Conservation (phyloP, 257 asterid genomes). For the Oldenlandia corymbosa region DNA sequence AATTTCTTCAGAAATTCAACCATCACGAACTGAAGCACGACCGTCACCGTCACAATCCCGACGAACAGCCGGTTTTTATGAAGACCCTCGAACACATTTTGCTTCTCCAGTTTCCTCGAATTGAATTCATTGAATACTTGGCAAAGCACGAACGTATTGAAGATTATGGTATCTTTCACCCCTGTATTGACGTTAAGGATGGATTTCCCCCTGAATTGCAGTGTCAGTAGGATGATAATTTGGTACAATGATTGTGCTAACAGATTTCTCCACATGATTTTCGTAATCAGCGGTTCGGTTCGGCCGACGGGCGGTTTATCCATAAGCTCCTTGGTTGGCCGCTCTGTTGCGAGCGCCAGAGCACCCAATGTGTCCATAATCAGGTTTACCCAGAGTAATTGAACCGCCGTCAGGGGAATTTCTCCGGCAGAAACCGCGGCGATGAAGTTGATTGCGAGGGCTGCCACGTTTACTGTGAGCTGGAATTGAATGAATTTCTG, state of each 20-base stretch:
- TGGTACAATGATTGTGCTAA: constrained; percentile 23
- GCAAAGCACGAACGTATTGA: constrained; percentile 23
- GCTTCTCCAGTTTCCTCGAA: constrained; percentile 22
- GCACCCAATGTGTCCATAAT: constrained; percentile 27
- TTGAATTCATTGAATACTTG: constrained; percentile 26
- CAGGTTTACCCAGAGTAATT: constrained; percentile 22
- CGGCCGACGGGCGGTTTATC: constrained; percentile 20
- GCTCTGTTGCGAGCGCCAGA: constrained; percentile 26
- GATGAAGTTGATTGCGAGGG: constrained; percentile 30
- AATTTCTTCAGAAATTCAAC: constrained; percentile 19
- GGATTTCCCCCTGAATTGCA: constrained; percentile 15
- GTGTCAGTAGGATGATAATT: constrained; percentile 10
- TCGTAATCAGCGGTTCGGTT: constrained; percentile 22
- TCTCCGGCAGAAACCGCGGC: constrained; percentile 28
- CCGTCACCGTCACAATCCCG: constrained; percentile 17
- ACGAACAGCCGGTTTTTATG: constrained; percentile 16
- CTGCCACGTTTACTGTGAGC: constrained; percentile 39
- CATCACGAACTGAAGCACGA: constrained; percentile 22
- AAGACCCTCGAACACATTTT: constrained; percentile 19
- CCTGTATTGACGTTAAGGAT: constrained; percentile 12
- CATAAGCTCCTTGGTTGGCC: constrained; percentile 21
- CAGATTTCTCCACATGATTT: constrained; percentile 24
- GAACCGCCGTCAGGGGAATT: constrained; percentile 23
- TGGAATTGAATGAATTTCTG: constrained; percentile 42
- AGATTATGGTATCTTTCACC: constrained; percentile 19